Conservation (phyloP, 495 filamentous ascomycete genomes). For the Polyplosphaeria fusca region DNA sequence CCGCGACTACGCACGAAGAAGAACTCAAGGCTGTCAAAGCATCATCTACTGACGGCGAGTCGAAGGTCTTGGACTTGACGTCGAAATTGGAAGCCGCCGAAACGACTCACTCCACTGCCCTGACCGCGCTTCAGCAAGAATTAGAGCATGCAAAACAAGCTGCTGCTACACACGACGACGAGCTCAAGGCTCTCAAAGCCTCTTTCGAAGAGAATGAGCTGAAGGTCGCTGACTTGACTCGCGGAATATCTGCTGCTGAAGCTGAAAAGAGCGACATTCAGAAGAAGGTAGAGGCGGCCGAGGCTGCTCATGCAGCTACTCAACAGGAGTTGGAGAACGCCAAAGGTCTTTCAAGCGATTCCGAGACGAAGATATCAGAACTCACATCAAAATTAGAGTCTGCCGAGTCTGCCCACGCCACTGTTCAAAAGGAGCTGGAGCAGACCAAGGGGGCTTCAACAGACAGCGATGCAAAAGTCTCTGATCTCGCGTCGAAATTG, state of each 20-base stretch:
- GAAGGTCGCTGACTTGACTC: neutral
- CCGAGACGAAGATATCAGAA: neutral
- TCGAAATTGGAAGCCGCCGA: constrained; percentile 26
- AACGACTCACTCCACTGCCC: neutral
- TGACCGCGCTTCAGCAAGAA: neutral
- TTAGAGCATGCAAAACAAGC: neutral
- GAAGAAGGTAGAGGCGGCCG: constrained; percentile 7
- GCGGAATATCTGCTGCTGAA: constrained; percentile 11
- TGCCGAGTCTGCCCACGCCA: neutral
- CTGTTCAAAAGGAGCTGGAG: neutral
- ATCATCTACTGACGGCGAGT: neutral
- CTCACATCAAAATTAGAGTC: constrained; percentile 1
- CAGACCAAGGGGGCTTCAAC: neutral
- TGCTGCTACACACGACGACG: neutral
- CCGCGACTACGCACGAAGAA: constrained; percentile 9
- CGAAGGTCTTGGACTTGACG: neutral
- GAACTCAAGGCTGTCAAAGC: neutral
- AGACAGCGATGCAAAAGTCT: neutral
- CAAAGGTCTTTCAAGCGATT: neutral
- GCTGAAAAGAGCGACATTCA: neutral
- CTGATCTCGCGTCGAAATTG: neutral
- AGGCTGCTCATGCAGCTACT: neutral
- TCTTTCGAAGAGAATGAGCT: neutral
- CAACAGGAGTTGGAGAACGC: neutral
- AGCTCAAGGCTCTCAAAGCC: neutral